Evolutionary conservation across 192 early-diverging fungal species (phyloP), one percentile per base, ranked within the genome.

Genomic region (Rhizoclosmatium sp.): DNA sequence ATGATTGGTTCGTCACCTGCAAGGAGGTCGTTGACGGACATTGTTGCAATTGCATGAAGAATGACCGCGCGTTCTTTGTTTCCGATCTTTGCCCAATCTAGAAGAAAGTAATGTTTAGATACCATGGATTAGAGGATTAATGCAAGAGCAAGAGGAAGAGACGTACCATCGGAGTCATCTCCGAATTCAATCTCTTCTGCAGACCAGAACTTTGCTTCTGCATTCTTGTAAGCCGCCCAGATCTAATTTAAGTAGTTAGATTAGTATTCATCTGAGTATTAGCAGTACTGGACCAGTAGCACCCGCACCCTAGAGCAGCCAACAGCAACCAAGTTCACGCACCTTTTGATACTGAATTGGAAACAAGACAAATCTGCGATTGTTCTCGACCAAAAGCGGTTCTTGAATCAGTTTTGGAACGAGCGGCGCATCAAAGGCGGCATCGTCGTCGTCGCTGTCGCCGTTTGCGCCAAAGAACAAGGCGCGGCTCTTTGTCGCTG

Each of bases 141-240:
- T 41, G 2, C 10, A 14, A 42, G 2, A 47, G 2, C 3, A 0
- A 46, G 19, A 41, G 4, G 40, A 39, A 1, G 39, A 23, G 41
- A 23, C 62, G 2, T 47, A 82, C 77, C 64, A 40, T 88, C 82
- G 79, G 89, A 87, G 85, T 98, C 97, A 75, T 98, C 94, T 72
- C 91, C 92, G 31, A 99, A 90, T 82, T 98, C 97, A 75, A 97
- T 92, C 76, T 99, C 96, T 82, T 99, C 97, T 45, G 93, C 97
- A 1, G 94, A 95, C 97, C 97, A 99, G 90, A 98, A 98, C 21
- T 95, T 95, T 2, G 95, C 94, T 81, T 96, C 96, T 78, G 94
- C 94, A 80, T 96, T 96, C 85, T 99, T 98, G 92, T 99, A 98
- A 86, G 95, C 92, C 76, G 95, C 88, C 97, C 97, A 99, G 80